These are phyloP conservation scores for Populus euphratica DNA, from an alignment of 345 rosid genomes.

Conservation along the genomic window DNA sequence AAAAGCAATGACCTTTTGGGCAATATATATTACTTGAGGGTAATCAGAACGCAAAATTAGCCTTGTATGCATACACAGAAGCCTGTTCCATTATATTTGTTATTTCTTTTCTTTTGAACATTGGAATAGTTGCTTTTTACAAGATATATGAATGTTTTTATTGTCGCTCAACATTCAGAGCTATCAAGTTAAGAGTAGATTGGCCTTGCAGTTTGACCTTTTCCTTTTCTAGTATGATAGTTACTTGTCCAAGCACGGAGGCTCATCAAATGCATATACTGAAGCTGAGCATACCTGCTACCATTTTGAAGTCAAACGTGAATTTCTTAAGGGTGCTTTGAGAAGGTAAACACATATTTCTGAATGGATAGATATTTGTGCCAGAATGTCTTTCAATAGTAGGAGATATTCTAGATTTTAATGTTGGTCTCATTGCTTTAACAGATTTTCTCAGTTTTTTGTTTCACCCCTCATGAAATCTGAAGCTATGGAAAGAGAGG, in stretches of 20 bases:
- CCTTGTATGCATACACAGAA: background rate
- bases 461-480: slow-evolving; percentile 89
- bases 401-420: slow-evolving; percentile 14
- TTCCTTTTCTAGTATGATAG: slow-evolving; percentile 87
- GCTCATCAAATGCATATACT: slow-evolving; percentile 94
- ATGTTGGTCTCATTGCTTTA: slow-evolving; percentile 20
- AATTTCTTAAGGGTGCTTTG: slow-evolving; percentile 82
- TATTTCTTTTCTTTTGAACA: background rate
- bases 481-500: slow-evolving; percentile 96
- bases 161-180: background rate
- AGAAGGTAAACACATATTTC: slow-evolving; percentile 50
- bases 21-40: background rate
- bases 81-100: background rate
- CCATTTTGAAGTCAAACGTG: slow-evolving; percentile 91
- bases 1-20: background rate
- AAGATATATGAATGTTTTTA: slow-evolving; percentile 5
- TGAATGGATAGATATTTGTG: slow-evolving; percentile 5
- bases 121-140: background rate
- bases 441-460: slow-evolving; percentile 97
- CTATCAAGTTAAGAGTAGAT: background rate
- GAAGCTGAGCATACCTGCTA: slow-evolving; percentile 94
- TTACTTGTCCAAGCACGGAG: slow-evolving; percentile 97
- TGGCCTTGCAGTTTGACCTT: slow-evolving; percentile 37
- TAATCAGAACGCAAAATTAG: background rate
- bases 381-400: background rate